Percentiles rank a stretch among this genome's conserved stretches.
phyloP scores from a whole-genome alignment of 2,329 filamentous ascomycete species.

The Nemania sp. region DNA sequence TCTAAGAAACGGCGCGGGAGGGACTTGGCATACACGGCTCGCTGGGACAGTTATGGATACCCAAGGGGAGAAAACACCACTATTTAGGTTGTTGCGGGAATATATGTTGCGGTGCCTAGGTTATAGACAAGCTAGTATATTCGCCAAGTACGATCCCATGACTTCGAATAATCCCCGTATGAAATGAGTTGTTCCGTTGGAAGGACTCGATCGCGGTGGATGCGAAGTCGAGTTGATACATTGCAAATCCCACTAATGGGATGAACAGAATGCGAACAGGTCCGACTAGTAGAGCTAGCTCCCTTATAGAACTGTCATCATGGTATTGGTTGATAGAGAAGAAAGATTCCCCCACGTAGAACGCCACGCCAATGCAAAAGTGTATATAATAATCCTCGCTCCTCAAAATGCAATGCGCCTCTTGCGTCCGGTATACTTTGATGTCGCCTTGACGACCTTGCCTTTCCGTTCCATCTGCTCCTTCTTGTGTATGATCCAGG shows the following conservation, averaged over 20 bases:
- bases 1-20: background rate
- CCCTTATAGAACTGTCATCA: background rate
- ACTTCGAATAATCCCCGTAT: background rate
- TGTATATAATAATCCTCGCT: conserved; percentile 27
- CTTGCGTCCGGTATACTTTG: conserved; percentile 94
- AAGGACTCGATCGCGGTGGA: background rate
- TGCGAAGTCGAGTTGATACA: background rate
- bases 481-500: conserved; percentile 88
- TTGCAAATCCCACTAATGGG: background rate
- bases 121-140: background rate
- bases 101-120: background rate
- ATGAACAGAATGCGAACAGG: background rate
- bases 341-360: conserved; percentile 22
- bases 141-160: background rate
- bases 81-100: background rate
- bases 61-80: background rate
- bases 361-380: conserved; percentile 48
- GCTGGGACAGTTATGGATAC: background rate
- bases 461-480: conserved; percentile 95
- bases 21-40: background rate
- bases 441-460: conserved; percentile 90
- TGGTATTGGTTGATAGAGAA: conserved; percentile 11
- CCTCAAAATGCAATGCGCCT: conserved; percentile 79
- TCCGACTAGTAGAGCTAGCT: background rate
- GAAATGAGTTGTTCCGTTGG: background rate